These are phyloP conservation scores for Arachis stenosperma DNA, from an alignment of 306 rosid genomes.

Conservation along the genomic window DNA sequence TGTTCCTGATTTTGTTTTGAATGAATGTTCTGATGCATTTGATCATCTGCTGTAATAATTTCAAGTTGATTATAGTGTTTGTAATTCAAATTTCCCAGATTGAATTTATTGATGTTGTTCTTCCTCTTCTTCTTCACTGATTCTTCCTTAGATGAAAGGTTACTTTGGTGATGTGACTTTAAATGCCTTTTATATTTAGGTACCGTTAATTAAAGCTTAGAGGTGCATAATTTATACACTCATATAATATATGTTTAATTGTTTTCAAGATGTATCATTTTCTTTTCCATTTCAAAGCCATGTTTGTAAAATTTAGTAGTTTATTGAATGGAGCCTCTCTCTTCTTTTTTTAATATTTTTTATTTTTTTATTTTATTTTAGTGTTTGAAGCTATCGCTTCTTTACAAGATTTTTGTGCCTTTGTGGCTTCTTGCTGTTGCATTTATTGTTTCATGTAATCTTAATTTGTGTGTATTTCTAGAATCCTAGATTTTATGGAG, in stretches of 20 bases:
- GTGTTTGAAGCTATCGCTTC: constrained; percentile 4
- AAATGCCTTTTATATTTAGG: background rate
- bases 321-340: background rate
- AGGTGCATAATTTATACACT: constrained; percentile 13
- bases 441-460: constrained; percentile 1
- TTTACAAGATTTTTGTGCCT: background rate
- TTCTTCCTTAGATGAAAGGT: background rate
- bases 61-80: constrained; percentile 16
- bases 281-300: background rate
- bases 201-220: constrained; percentile 7
- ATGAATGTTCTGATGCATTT: constrained; percentile 13
- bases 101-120: background rate
- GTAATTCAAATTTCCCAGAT: background rate
- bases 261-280: background rate
- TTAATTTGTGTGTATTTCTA: constrained; percentile 5
- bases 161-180: constrained; percentile 14
- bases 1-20: background rate
- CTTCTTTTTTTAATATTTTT: too few relatives aligned
- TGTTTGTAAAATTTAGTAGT: constrained; percentile 9
- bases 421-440: constrained; percentile 30
- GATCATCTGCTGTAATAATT: background rate
- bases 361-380: background rate
- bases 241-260: background rate
- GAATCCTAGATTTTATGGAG: constrained; percentile 3
- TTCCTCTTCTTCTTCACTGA: background rate